Evolutionary conservation across 306 rosid species (phyloP).

Genomic region (Abrus pulchellus): DNA sequence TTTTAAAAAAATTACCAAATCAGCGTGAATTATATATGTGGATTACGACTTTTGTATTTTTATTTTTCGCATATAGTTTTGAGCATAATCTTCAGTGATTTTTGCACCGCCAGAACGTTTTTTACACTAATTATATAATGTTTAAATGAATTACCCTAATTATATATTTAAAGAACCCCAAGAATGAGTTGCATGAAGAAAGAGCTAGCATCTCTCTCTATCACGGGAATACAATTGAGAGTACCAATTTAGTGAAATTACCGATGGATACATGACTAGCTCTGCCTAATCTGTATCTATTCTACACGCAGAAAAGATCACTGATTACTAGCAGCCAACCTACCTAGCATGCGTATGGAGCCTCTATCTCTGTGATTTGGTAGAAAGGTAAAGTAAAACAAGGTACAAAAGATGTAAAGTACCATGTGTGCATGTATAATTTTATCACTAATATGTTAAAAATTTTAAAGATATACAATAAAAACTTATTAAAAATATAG

Average conservation of each 20-base stretch:
- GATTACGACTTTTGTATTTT: too few relatives aligned
- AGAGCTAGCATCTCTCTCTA: neutral
- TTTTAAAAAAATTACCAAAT: too few relatives aligned
- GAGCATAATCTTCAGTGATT: too few relatives aligned
- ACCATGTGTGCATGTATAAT: neutral
- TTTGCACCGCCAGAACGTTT: too few relatives aligned
- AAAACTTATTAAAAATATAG: too few relatives aligned
- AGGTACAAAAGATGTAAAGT: conserved; percentile 29
- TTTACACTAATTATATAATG: too few relatives aligned
- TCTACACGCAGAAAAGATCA: conserved; percentile 40
- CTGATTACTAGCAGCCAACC: conserved; percentile 52
- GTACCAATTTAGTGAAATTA: conserved; percentile 11
- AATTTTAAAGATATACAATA: too few relatives aligned
- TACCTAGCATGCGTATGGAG: conserved; percentile 51
- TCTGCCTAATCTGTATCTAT: conserved; percentile 23
- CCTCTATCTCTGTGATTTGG: conserved; percentile 45
- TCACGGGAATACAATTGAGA: conserved; percentile 42
- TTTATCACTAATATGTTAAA: neutral
- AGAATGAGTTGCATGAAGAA: neutral
- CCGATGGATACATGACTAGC: conserved; percentile 25
- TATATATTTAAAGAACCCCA: too few relatives aligned
- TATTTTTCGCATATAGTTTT: too few relatives aligned
- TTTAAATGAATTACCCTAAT: too few relatives aligned
- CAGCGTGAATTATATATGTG: too few relatives aligned
- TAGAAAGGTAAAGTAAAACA: conserved; percentile 25